These are phyloP conservation scores for Blastomyces gilchristii DNA, from an alignment of 2,329 filamentous ascomycete species.

Conservation along the genomic window DNA sequence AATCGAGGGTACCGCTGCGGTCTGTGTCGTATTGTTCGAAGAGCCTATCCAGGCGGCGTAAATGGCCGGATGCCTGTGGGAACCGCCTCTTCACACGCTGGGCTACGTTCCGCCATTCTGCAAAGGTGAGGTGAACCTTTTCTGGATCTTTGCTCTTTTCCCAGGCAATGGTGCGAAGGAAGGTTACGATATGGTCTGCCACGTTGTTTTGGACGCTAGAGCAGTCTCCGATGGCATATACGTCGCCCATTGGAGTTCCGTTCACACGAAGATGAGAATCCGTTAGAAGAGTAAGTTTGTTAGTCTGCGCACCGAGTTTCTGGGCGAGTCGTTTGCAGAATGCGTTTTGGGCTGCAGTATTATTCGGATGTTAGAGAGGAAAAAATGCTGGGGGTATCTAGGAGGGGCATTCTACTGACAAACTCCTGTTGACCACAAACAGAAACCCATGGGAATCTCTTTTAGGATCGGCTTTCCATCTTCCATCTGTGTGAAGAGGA, in stretches of 20 bases:
- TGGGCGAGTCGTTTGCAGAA: conserved; percentile 66
- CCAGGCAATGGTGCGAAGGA: conserved; percentile 81
- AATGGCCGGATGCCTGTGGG: conserved; percentile 77
- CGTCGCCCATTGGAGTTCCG: conserved; percentile 81
- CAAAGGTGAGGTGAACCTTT: conserved; percentile 74
- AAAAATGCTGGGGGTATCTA: neutral
- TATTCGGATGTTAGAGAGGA: conserved; percentile 9
- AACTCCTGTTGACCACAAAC: conserved; percentile 94
- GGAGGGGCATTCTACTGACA: conserved; percentile 26
- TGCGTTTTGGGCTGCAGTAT: conserved; percentile 54
- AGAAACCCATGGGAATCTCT: conserved; percentile 91
- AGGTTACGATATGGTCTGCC: conserved; percentile 79
- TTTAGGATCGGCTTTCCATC: conserved; percentile 70
- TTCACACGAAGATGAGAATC: conserved; percentile 84
- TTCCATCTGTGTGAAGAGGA: conserved; percentile 78
- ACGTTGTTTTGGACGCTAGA: conserved; percentile 96
- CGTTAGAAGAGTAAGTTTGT: conserved; percentile 85
- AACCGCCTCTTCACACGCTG: conserved; percentile 77
- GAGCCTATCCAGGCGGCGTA: conserved; percentile 80
- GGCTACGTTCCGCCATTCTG: conserved; percentile 79
- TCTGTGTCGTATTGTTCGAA: conserved; percentile 91
- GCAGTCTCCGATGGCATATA: conserved; percentile 95
- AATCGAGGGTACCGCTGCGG: conserved; percentile 84
- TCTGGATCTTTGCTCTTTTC: conserved; percentile 85
- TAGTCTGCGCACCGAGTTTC: conserved; percentile 72